phyloP scores from a whole-genome alignment of 768 basidiomycete species.

The Macrolepiota dolichaula region DNA sequence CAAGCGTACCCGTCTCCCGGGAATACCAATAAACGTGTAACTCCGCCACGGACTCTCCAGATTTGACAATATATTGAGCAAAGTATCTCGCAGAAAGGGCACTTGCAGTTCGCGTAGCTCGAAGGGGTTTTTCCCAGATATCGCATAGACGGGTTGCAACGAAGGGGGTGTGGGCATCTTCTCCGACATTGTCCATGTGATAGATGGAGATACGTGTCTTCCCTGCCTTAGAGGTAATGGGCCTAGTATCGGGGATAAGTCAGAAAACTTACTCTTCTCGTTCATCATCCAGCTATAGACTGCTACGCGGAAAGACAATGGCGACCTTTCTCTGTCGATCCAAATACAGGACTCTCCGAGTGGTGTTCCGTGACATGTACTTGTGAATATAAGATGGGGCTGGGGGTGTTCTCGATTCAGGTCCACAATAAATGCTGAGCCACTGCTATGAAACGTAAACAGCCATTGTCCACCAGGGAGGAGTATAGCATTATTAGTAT shows the following conservation, averaged over 20 bases:
- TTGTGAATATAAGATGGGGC: background rate
- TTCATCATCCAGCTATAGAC: background rate
- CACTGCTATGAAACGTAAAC: background rate
- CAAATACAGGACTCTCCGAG: background rate
- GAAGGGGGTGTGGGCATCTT: background rate
- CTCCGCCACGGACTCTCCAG: no score
- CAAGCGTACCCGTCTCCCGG: no score
- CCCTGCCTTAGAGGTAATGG: background rate
- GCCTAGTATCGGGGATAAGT: no score
- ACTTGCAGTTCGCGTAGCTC: background rate
- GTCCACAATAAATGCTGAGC: background rate
- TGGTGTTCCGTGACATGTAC: background rate
- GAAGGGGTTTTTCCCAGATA: background rate
- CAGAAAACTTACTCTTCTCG: background rate
- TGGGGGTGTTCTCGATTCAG: background rate
- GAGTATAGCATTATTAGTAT: background rate
- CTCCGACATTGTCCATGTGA: background rate
- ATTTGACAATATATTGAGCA: no score
- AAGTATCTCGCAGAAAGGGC: no score
- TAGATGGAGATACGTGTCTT: background rate
- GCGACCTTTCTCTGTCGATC: background rate
- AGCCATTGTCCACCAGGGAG: background rate
- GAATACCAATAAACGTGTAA: no score
- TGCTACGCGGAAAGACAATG: background rate
- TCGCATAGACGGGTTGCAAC: background rate